Evolutionary conservation across 2,329 filamentous ascomycete species (phyloP).

Genomic region (Cladosporium oxysporum): DNA sequence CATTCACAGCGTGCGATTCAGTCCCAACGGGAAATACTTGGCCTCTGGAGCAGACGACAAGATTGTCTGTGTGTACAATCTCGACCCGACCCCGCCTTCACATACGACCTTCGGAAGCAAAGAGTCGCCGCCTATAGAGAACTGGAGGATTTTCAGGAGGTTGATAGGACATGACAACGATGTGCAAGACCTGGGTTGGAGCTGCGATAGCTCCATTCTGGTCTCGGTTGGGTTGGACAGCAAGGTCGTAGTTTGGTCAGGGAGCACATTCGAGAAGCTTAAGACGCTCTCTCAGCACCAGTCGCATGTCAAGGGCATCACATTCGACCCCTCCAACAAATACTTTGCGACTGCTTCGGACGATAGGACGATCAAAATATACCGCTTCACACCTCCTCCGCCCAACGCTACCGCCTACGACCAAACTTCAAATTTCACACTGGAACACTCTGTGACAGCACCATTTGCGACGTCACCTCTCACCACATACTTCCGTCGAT

Average conservation of each 20-base stretch:
- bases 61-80: constrained; percentile 94
- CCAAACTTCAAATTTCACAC: constrained; percentile 92
- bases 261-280: constrained; percentile 95
- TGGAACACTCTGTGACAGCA: constrained; percentile 85
- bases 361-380: constrained; percentile 94
- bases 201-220: constrained; percentile 89
- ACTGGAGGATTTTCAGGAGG: constrained; percentile 93
- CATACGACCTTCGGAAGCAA: constrained; percentile 80
- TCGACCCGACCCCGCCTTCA: constrained; percentile 78
- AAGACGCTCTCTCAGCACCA: constrained; percentile 92
- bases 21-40: constrained; percentile 89
- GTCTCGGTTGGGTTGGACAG: constrained; percentile 96
- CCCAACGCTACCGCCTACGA: constrained; percentile 93
- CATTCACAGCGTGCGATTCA: constrained; percentile 96
- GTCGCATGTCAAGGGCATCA: constrained; percentile 98
- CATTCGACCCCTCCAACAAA: constrained; percentile 97
- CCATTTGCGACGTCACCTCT: constrained; percentile 91
- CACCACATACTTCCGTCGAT: constrained; percentile 94
- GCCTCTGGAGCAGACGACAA: constrained; percentile 98
- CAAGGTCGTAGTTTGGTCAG: constrained; percentile 98
- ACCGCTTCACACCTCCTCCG: constrained; percentile 85
- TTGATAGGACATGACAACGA: constrained; percentile 98
- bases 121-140: constrained; percentile 90
- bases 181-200: constrained; percentile 97
- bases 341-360: constrained; percentile 98